Base-by-base conservation (phyloP, 2,329 filamentous ascomycete species). In the Alternaria ethzedia region DNA sequence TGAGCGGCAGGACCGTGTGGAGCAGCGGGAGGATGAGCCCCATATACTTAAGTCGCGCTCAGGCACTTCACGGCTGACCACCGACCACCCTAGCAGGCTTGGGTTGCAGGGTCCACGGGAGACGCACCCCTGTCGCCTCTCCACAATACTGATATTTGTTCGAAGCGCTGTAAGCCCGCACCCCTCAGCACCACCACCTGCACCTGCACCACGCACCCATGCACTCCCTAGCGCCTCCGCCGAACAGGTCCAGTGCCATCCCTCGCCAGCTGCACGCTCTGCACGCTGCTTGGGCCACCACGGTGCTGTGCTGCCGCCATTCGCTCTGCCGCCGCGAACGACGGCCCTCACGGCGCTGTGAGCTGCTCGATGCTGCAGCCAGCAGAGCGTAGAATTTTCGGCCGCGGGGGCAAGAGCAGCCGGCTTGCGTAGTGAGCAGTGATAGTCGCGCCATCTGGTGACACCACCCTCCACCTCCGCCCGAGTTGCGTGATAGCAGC, bases 1-100 rank as follows among this genome's bases (percentile, higher is more conserved):
- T 64, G 65, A 69, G 67, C 64, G 72, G 68, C 67, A 65, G 69
- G 66, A 63, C 61, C 63, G 61, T 73, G 73, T 70, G 70, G 74
- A 71, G 71, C 44, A 51, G 70, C 68, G 70, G 68, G 65, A 73
- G 70, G 63, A 72, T 70, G 68, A 69, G 36, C 49, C 32, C 36
- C 21, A 32, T 70, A 68, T 68, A 73, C 69, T 74, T 72, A 75
- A 70, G 65, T 54, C 43, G 61, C 54, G 68, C 66, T 71, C 72
- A 75, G 72, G 70, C 65, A 75, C 72, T 62, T 55, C 32, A 32
- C 61, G 49, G 54, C 52, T 43, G 52, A 58, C 50, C 60, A 41
- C 56, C 44, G 26, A 51, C 51, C 60, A 17, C 26, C 43, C 44
- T 45, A 51, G 55, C 62, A 52, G 45, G 50, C 23, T 49, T 52